These are phyloP conservation scores for Globisporangium paroecandrum DNA, from an alignment of 352 stramenopile species.

Conservation along the genomic window DNA sequence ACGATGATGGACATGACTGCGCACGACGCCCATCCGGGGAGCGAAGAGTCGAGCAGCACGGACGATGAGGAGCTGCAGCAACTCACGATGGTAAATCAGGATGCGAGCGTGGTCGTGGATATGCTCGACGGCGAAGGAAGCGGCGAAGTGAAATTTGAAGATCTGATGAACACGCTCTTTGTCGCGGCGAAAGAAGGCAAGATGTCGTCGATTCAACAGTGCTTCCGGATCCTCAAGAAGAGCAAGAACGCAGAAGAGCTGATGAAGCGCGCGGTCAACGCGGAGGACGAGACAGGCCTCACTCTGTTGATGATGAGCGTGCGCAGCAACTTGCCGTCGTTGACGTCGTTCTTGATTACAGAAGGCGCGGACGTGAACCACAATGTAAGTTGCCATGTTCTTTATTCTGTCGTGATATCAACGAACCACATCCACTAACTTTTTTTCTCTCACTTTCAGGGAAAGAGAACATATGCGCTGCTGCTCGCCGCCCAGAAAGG, in stretches of 20 bases:
- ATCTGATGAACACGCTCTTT: slow-evolving; percentile 58
- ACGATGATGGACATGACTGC: slow-evolving; percentile 14
- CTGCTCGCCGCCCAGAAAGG: slow-evolving; percentile 83
- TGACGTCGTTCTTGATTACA: slow-evolving; percentile 63
- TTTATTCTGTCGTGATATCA: slow-evolving; percentile 6
- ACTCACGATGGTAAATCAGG: slow-evolving; percentile 54
- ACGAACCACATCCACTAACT: neutral
- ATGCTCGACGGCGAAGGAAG: slow-evolving; percentile 27
- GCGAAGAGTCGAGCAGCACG: slow-evolving; percentile 70
- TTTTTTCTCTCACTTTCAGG: slow-evolving; percentile 23
- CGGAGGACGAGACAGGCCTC: slow-evolving; percentile 77
- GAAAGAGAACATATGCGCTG: slow-evolving; percentile 77
- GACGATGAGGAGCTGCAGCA: slow-evolving; percentile 78
- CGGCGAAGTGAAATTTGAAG: slow-evolving; percentile 58
- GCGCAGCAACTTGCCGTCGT: slow-evolving; percentile 47
- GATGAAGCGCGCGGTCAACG: slow-evolving; percentile 45
- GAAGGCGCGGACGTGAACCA: slow-evolving; percentile 82
- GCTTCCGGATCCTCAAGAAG: slow-evolving; percentile 55
- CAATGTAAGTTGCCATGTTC: slow-evolving; percentile 42
- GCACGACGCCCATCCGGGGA: slow-evolving; percentile 19
- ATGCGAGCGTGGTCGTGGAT: slow-evolving; percentile 25
- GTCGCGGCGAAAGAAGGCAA: slow-evolving; percentile 54
- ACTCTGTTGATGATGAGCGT: slow-evolving; percentile 83
- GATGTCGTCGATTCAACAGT: slow-evolving; percentile 45
- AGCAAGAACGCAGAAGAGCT: slow-evolving; percentile 43